A percentile compares a stretch with the other conserved stretches of the same genome.
Evolutionary conservation across 768 basidiomycete genomes (phyloP).

Genomic region (Boletus pseudopeckii): DNA sequence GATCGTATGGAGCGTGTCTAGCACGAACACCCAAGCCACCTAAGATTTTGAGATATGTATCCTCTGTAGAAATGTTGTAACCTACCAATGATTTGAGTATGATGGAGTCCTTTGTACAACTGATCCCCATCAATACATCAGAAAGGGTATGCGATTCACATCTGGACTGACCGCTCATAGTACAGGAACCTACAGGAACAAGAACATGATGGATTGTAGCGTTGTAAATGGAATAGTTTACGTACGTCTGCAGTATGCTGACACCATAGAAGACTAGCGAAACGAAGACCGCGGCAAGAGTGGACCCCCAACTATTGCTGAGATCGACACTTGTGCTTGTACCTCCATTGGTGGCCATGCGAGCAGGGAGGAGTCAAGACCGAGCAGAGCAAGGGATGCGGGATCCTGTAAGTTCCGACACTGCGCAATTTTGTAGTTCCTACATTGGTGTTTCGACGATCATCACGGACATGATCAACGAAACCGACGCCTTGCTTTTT

Average conservation of each 20-base stretch:
- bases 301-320: constrained; percentile 23
- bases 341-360: constrained; percentile 11
- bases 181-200: constrained; percentile 20
- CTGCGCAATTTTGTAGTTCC: constrained; percentile 12
- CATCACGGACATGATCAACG: constrained; percentile 3
- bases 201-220: neutral
- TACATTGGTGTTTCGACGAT: constrained; percentile 6
- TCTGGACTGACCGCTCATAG: constrained; percentile 22
- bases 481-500: neutral
- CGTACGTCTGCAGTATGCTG: constrained; percentile 26
- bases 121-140: constrained; percentile 8
- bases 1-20: constrained; percentile 17
- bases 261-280: constrained; percentile 24
- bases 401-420: neutral
- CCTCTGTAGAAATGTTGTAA: neutral
- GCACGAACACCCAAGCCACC: constrained; percentile 22
- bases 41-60: neutral
- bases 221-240: neutral
- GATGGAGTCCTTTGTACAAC: constrained; percentile 10
- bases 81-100: constrained; percentile 17
- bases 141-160: neutral
- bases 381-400: neutral
- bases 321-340: constrained; percentile 3
- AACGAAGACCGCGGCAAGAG: constrained; percentile 17
- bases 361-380: neutral